Evolutionary conservation across 108 stramenopile genomes (phyloP).

Genomic region (Epipyxis sp.): DNA sequence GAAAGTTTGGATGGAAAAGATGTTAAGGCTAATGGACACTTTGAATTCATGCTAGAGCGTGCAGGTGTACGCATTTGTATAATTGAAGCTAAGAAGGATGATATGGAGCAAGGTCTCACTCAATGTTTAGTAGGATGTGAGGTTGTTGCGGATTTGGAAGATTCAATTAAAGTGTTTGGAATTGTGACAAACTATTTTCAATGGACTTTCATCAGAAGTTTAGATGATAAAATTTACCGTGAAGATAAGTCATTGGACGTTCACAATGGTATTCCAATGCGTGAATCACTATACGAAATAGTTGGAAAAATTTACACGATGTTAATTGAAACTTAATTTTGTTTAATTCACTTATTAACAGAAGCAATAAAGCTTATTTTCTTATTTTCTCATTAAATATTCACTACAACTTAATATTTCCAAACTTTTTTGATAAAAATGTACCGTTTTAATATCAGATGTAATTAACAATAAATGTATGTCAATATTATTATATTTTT

Average conservation of each 20-base stretch:
- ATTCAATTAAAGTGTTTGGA: background rate
- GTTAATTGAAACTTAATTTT: background rate
- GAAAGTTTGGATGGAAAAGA: background rate
- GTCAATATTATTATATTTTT: too few relatives aligned
- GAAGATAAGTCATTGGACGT: background rate
- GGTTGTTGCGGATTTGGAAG: background rate
- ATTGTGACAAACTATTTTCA: constrained; percentile 11
- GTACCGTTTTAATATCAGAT: too few relatives aligned
- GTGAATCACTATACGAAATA: background rate
- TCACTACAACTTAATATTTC: too few relatives aligned
- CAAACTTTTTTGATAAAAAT: too few relatives aligned
- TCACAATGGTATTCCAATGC: background rate
- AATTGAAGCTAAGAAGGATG: constrained; percentile 23
- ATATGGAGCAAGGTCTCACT: background rate
- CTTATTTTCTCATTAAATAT: too few relatives aligned
- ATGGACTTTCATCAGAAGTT: background rate
- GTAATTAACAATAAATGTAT: too few relatives aligned
- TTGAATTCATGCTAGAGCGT: constrained; percentile 10
- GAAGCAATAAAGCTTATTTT: too few relatives aligned
- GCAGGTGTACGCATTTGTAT: constrained; percentile 7
- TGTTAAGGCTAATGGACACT: background rate
- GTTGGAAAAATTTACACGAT: background rate
- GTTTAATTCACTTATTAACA: background rate
- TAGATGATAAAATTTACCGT: background rate
- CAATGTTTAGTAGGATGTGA: constrained; percentile 16